Base-by-base conservation (phyloP, 2,329 filamentous ascomycete genomes). In the Claviceps citrina region DNA sequence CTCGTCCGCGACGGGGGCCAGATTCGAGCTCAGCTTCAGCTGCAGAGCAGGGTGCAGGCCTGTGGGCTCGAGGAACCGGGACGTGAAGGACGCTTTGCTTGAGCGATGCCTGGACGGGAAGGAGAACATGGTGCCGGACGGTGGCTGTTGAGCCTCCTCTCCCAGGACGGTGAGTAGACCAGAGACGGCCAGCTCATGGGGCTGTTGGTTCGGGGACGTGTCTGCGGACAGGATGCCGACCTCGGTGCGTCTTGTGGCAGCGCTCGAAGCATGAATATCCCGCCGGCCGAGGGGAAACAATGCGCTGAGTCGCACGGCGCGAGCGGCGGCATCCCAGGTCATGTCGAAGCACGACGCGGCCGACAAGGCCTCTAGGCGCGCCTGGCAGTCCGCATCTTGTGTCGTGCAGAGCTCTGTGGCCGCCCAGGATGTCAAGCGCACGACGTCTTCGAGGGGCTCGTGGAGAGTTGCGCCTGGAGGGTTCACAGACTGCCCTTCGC, bases 11-110 rank as follows among this genome's bases (percentile, higher is more conserved):
- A 66, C 60, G 0, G 70, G 71, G 13, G 71, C 61, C 18, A 65
- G 55, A 19, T 61, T 62, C 4, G 66, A 64, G 34, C 70, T 68
- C 27, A 95, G 63, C 2, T 63, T 68, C 39, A 93, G 67, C 49
- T 78, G 72, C 44, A 95, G 66, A 0, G 77, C 83, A 2, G 89
- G 89, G 60, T 95, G 89, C 8, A 95, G 70, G 7, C 89, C 87
- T 0, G 78, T 80, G 1, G 86, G 86, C 2, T 65, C 47, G n/a
- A 73, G 55, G 53, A 93, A 86, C 1, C 60, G 60, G 16, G 77
- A 68, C 0, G 65, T 68, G 57, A 84, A 93, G 38, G 61, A 69
- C 0, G 65, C 57, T 2, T 59, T 51, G 10, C 71, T 64, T 49
- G 81, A 75, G 28, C 68, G 64, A 58, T 95, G 87, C 0, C 86